Base-by-base conservation (phyloP, 306 rosid species). In the Dicorynia guianensis region DNA sequence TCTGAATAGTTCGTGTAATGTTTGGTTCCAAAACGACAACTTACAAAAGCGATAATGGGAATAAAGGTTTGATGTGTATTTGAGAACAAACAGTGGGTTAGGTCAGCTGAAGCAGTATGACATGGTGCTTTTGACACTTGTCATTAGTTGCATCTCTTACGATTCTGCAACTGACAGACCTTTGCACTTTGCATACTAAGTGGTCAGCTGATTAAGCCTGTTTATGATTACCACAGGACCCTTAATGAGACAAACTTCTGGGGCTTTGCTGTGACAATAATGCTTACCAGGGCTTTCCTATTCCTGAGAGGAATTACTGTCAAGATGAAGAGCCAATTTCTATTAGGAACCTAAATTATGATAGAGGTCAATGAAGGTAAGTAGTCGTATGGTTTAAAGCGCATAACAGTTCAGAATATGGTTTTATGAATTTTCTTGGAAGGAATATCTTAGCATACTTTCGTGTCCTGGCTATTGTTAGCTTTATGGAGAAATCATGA, bases 221-320 rank as follows among this genome's bases (percentile, higher is more conserved):
- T 11, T 44, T 59, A 44, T 36, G 10, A 62, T 25, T 48, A 67
- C 83, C 63, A 74, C 80, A 88, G 93, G 90, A 86, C 65, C 55
- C 67, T 4, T 59, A 79, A 69, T 88, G 93, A 90, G 86, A 64
- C 80, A 84, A 74, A 84, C 87, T 88, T 55, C 79, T 88, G 36
- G 81, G 88, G 90, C 87, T 65, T 57, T 88, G 90, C 40, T 73
- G 46, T 5, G 88, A 84, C 85, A 86, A 84, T 44, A 19, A 73
- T 39, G 86, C 89, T 11, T 88, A 88, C 71, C 69, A 56, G 62
- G 93, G 93, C 36, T 86, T 90, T 53, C 15, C 70, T 7, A 85
- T 79, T 15, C 90, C 88, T 4, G 84, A 82, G 43, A 82, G 77
- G 76, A 80, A 85, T 68, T 86, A 80, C 30, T 11, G 18, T 57